A percentile compares a stretch with the other conserved stretches of the same genome.
Conservation (phyloP, 148 eudicot species). For the Suaeda aralocaspica region DNA sequence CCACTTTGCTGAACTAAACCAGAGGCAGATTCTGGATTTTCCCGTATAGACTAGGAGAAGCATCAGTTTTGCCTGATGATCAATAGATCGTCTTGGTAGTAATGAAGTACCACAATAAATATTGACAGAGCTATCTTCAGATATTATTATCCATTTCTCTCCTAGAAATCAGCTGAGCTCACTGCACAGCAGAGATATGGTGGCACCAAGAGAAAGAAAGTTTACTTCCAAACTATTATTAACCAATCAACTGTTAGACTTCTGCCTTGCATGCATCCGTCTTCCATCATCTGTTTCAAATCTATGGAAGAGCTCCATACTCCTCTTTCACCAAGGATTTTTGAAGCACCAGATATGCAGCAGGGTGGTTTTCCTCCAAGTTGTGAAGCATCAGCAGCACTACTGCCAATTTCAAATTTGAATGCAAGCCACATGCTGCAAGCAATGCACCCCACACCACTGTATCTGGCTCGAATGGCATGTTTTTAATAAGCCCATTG, state of each 20-base stretch:
- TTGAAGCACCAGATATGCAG: constrained; percentile 44
- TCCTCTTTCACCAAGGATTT: constrained; percentile 57
- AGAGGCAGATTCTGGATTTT: no score
- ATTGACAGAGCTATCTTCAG: no score
- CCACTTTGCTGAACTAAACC: no score
- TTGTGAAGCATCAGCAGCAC: constrained; percentile 37
- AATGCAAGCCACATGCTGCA: constrained; percentile 63
- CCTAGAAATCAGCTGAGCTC: no score
- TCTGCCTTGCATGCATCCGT: constrained; percentile 37
- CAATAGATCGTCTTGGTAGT: no score
- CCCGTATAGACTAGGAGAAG: no score
- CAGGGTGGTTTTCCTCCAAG: constrained; percentile 57
- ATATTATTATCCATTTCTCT: no score
- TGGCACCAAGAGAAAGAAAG: no score
- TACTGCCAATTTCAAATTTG: constrained; percentile 40
- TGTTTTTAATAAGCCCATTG: constrained; percentile 42
- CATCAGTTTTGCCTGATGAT: no score
- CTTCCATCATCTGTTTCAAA: constrained; percentile 36
- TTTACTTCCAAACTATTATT: no score
- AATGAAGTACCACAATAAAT: no score
- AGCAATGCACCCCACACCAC: constrained; percentile 82
- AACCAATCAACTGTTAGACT: constrained; percentile 59
- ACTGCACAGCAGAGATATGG: no score
- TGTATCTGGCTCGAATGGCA: constrained; percentile 68
- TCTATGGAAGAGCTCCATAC: constrained; percentile 36